A percentile compares a stretch with the other conserved stretches of the same genome.
Conservation (phyloP, 768 basidiomycete genomes). For the Coprinellus aureogranulatus region DNA sequence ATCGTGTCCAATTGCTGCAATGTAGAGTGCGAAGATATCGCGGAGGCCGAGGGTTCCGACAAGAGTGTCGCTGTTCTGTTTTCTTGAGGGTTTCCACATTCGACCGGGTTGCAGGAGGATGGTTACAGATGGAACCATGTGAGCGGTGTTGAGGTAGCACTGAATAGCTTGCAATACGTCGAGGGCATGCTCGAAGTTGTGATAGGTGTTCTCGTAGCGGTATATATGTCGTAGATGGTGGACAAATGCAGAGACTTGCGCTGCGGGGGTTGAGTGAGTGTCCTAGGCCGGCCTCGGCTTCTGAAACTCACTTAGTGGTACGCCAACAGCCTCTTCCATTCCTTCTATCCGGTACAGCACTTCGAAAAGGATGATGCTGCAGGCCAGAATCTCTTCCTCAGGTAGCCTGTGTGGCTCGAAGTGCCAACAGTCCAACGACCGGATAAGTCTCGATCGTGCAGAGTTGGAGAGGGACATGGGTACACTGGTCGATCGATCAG, state of each 20-base stretch:
- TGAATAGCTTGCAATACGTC: slow-evolving; percentile 95
- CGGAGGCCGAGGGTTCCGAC: slow-evolving; percentile 52
- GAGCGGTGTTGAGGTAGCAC: slow-evolving; percentile 75
- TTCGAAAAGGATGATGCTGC: slow-evolving; percentile 86
- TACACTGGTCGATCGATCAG: slow-evolving; percentile 28
- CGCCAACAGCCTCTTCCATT: slow-evolving; percentile 55
- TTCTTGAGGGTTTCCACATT: slow-evolving; percentile 37
- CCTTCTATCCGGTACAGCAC: slow-evolving; percentile 77
- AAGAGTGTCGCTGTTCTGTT: slow-evolving; percentile 36
- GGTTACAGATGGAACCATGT: slow-evolving; percentile 75
- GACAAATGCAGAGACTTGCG: slow-evolving; percentile 73
- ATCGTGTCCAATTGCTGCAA: slow-evolving; percentile 96
- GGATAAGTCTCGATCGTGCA: slow-evolving; percentile 63
- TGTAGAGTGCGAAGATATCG: slow-evolving; percentile 80
- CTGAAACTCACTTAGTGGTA: slow-evolving; percentile 54
- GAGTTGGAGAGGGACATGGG: slow-evolving; percentile 46
- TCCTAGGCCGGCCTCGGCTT: slow-evolving; percentile 16
- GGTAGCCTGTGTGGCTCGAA: slow-evolving; percentile 87
- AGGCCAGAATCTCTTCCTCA: slow-evolving; percentile 78
- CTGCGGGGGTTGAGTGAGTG: slow-evolving; percentile 35
- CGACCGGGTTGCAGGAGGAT: slow-evolving; percentile 56
- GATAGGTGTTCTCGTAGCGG: slow-evolving; percentile 88
- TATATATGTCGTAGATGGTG: slow-evolving; percentile 90
- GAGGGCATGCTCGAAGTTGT: slow-evolving; percentile 96
- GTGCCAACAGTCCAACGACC: slow-evolving; percentile 73